phyloP scores from a whole-genome alignment of 805 yeast species.

The Zygotorulaspora chibaensis region DNA sequence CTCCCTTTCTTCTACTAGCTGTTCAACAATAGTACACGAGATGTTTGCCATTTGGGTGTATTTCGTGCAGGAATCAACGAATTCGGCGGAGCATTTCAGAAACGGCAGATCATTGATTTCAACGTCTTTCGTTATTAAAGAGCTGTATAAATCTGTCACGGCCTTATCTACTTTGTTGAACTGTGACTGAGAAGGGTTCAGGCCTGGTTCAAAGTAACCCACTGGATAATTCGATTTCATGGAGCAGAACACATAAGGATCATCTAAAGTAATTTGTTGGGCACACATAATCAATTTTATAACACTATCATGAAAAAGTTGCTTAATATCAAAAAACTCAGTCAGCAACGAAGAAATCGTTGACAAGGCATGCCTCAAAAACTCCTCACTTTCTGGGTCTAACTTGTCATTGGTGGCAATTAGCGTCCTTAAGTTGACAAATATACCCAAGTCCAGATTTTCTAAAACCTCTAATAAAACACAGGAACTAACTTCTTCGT shows the following conservation, averaged over 20 bases:
- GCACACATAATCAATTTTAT: constrained; percentile 59
- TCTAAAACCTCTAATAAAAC: constrained; percentile 30
- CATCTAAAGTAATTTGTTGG: constrained; percentile 64
- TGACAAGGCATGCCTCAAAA: constrained; percentile 30
- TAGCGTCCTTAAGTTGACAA: constrained; percentile 27
- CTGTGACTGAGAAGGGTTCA: constrained; percentile 12
- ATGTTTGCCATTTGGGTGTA: constrained; percentile 36
- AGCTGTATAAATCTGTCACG: constrained; percentile 44
- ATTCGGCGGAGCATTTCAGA: constrained; percentile 29
- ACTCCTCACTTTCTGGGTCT: constrained; percentile 32
- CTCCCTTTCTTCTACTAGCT: constrained; percentile 66
- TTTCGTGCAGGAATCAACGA: constrained; percentile 33
- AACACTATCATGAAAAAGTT: constrained; percentile 58
- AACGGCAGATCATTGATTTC: constrained; percentile 38
- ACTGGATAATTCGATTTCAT: constrained; percentile 50
- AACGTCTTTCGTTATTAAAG: constrained; percentile 45
- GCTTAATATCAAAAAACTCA: constrained; percentile 75
- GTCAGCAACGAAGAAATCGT: constrained; percentile 37
- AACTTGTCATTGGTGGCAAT: constrained; percentile 21
- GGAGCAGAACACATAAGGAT: constrained; percentile 69
- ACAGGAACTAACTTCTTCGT: constrained; percentile 32
- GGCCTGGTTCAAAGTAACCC: constrained; percentile 30
- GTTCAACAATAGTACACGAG: constrained; percentile 43
- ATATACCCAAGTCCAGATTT: constrained; percentile 31
- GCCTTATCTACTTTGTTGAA: constrained; percentile 39